phyloP scores from a whole-genome alignment of 495 filamentous ascomycete species.

The Bryoglossum gracile region DNA sequence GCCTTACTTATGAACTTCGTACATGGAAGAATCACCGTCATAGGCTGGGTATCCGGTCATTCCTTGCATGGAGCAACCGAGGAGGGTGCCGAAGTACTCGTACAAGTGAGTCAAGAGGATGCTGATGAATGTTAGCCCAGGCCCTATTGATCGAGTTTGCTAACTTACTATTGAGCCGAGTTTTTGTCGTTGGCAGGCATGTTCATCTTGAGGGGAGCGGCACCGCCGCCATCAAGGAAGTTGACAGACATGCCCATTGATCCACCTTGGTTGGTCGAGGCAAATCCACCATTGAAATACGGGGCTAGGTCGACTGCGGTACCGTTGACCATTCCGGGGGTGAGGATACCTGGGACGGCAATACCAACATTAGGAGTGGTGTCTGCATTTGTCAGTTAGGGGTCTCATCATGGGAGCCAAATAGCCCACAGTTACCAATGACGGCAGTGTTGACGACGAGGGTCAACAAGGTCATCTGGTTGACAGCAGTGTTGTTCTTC shows the following conservation, averaged over 20 bases:
- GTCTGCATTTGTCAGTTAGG: constrained; percentile 26
- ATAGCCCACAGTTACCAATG: constrained; percentile 40
- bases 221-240: constrained; percentile 50
- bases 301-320: constrained; percentile 43
- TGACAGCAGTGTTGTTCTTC: constrained; percentile 44
- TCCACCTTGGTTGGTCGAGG: constrained; percentile 37
- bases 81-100: constrained; percentile 44
- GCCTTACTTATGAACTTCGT: constrained; percentile 41
- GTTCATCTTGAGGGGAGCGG: constrained; percentile 40
- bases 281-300: constrained; percentile 45
- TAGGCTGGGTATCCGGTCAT: constrained; percentile 33
- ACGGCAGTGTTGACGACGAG: constrained; percentile 49
- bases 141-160: background rate
- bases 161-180: constrained; percentile 45
- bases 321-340: constrained; percentile 35
- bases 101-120: constrained; percentile 49
- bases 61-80: constrained; percentile 42
- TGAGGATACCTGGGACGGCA: constrained; percentile 44
- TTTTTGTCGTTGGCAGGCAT: constrained; percentile 37
- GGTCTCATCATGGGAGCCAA: background rate
- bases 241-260: constrained; percentile 35
- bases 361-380: constrained; percentile 39
- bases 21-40: constrained; percentile 36
- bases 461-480: constrained; percentile 43
- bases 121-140: constrained; percentile 26